phyloP scores from a whole-genome alignment of 2,329 filamentous ascomycete genomes.

The Colletotrichum plurivorum region DNA sequence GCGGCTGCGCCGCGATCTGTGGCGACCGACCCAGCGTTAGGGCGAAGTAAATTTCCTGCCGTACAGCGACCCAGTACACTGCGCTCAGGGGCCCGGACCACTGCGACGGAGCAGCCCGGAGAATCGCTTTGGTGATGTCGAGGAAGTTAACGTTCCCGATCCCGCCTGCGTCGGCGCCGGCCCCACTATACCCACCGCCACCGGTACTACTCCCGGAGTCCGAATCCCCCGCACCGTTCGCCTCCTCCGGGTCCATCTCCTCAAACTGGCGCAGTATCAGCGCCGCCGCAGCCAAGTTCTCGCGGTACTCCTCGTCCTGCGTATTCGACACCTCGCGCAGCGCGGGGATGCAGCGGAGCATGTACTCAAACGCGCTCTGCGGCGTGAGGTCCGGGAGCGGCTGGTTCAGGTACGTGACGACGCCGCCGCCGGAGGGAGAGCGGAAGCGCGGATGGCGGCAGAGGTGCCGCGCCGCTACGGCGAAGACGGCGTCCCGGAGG shows the following conservation, averaged over 20 bases:
- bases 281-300: constrained; percentile 57
- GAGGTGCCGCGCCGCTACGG: constrained; percentile 55
- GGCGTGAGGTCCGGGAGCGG: constrained; percentile 51
- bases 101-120: constrained; percentile 54
- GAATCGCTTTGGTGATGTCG: constrained; percentile 56
- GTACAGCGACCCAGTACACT: constrained; percentile 58
- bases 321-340: constrained; percentile 48
- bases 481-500: constrained; percentile 57
- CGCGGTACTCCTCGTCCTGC: constrained; percentile 54
- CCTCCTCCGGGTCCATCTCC: constrained; percentile 57
- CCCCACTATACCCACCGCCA: background rate
- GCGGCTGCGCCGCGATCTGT: constrained; percentile 51
- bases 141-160: constrained; percentile 52
- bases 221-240: constrained; percentile 28
- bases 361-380: constrained; percentile 57
- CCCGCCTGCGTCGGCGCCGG: background rate
- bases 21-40: constrained; percentile 55
- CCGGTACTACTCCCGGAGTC: constrained; percentile 1
- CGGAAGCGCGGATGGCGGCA: constrained; percentile 55
- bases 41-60: constrained; percentile 58
- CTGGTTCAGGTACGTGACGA: constrained; percentile 55
- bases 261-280: constrained; percentile 58
- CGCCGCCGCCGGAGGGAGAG: constrained; percentile 45
- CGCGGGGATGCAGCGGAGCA: constrained; percentile 56
- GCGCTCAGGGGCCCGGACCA: constrained; percentile 56